phyloP scores from a whole-genome alignment of 1,284 basidiomycete genomes.

The Sanghuangporus weigelae region DNA sequence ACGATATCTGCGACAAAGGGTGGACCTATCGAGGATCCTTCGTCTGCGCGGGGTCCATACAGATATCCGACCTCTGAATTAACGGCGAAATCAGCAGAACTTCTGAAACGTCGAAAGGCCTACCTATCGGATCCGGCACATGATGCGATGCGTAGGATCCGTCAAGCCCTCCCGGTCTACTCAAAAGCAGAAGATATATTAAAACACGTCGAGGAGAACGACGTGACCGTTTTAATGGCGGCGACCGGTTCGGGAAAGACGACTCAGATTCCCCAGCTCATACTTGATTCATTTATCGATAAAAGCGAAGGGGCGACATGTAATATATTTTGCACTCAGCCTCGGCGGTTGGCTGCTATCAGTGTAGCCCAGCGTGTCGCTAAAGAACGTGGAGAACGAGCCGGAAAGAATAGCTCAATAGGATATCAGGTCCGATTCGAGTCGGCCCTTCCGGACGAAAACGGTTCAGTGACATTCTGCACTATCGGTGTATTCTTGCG shows the following conservation, averaged over 20 bases:
- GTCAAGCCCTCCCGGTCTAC: slow-evolving; percentile 72
- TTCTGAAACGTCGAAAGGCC: slow-evolving; percentile 49
- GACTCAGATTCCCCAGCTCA: slow-evolving; percentile 91
- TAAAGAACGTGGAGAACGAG: slow-evolving; percentile 76
- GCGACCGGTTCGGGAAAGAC: slow-evolving; percentile 96
- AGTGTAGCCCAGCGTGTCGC: slow-evolving; percentile 92
- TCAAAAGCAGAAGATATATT: slow-evolving; percentile 63
- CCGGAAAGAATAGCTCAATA: slow-evolving; percentile 62
- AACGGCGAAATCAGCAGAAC: slow-evolving; percentile 52
- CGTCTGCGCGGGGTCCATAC: slow-evolving; percentile 23
- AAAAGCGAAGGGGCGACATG: slow-evolving; percentile 78
- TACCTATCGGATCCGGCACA: slow-evolving; percentile 65
- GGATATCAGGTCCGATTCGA: slow-evolving; percentile 97
- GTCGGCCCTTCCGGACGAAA: slow-evolving; percentile 68
- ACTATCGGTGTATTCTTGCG: slow-evolving; percentile 92
- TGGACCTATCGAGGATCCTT: not conserved
- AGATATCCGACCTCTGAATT: slow-evolving; percentile 28
- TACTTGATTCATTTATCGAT: slow-evolving; percentile 83
- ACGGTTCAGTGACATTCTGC: slow-evolving; percentile 91
- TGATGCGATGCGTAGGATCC: slow-evolving; percentile 63
- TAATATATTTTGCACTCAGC: slow-evolving; percentile 94
- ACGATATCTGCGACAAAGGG: slow-evolving; percentile 7
- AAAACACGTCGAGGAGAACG: slow-evolving; percentile 69
- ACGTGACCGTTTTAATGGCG: slow-evolving; percentile 92
- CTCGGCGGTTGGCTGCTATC: slow-evolving; percentile 88